These are phyloP conservation scores for Leccinum fallax DNA, from an alignment of 1,284 basidiomycete genomes.

Conservation along the genomic window DNA sequence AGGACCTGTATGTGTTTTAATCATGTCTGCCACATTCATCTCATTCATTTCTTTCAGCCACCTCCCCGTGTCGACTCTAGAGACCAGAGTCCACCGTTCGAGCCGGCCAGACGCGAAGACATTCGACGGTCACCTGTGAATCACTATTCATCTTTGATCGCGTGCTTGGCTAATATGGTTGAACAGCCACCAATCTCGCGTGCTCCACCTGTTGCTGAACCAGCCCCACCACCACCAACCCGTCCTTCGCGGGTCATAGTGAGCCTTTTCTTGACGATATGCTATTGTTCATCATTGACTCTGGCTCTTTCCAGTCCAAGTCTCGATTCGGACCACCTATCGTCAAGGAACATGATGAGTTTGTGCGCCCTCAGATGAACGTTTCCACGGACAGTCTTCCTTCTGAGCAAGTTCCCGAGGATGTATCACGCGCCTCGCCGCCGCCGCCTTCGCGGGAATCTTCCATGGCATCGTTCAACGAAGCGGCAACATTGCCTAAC, in stretches of 20 bases:
- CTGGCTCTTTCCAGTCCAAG: slow-evolving; percentile 18
- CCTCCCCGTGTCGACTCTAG: slow-evolving; percentile 9
- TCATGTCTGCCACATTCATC: neutral
- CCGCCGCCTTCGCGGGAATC: slow-evolving; percentile 37
- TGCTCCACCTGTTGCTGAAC: slow-evolving; percentile 17
- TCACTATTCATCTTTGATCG: neutral
- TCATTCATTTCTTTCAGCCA: slow-evolving; percentile 19
- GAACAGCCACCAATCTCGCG: slow-evolving; percentile 14
- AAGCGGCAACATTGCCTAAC: slow-evolving; percentile 7
- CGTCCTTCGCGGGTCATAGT: slow-evolving; percentile 29
- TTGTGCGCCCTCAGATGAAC: slow-evolving; percentile 3
- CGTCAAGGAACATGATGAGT: slow-evolving; percentile 22
- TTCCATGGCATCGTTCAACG: slow-evolving; percentile 25
- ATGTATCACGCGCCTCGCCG: slow-evolving; percentile 26
- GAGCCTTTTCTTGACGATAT: slow-evolving; percentile 1
- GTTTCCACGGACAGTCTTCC: slow-evolving; percentile 22
- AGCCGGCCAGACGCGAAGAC: slow-evolving; percentile 16
- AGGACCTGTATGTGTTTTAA: slow-evolving; percentile 20
- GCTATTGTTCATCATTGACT: neutral
- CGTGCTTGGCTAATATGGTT: slow-evolving; percentile 10
- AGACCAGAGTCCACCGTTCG: slow-evolving; percentile 6
- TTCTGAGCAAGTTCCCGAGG: slow-evolving; percentile 19
- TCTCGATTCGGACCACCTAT: slow-evolving; percentile 38
- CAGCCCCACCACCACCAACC: neutral
- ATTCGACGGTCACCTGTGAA: slow-evolving; percentile 22